Conservation (phyloP, 164 flowering plant genomes). For the Amborella trichopoda region DNA sequence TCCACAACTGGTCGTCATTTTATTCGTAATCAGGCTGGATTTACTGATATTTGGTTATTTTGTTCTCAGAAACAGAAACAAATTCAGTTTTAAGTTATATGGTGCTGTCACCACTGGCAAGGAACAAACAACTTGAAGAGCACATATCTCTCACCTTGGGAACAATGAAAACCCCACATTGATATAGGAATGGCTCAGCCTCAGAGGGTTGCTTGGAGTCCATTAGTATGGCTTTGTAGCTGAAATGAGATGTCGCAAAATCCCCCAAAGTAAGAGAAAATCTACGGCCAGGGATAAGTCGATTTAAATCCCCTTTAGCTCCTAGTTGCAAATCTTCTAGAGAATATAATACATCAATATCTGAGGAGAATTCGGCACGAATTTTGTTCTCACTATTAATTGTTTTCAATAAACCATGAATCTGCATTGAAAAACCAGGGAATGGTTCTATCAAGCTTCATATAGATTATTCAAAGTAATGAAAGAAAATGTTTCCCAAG, state of each 20-base stretch:
- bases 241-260: slow-evolving; percentile 30
- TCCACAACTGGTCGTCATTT: too few species aligned
- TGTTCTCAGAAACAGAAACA: too few species aligned
- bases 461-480: background rate
- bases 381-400: slow-evolving; percentile 61
- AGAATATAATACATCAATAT: slow-evolving; percentile 47
- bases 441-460: too few species aligned
- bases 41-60: too few species aligned
- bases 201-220: slow-evolving; percentile 47
- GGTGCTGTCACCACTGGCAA: too few species aligned
- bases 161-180: slow-evolving; percentile 81
- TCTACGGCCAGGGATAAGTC: slow-evolving; percentile 53
- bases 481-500: too few species aligned
- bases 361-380: slow-evolving; percentile 40
- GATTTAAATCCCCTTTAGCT: slow-evolving; percentile 43
- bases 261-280: slow-evolving; percentile 52
- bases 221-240: slow-evolving; percentile 69
- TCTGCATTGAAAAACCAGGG: slow-evolving; percentile 31
- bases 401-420: slow-evolving; percentile 46
- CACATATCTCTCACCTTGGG: slow-evolving; percentile 45
- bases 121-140: too few species aligned
- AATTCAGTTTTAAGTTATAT: too few species aligned
- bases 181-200: slow-evolving; percentile 36
- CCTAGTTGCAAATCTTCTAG: slow-evolving; percentile 78
- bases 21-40: too few species aligned